Evolutionary conservation across 441 rosid genomes (phyloP).

Genomic region (Caryocar brasiliense): DNA sequence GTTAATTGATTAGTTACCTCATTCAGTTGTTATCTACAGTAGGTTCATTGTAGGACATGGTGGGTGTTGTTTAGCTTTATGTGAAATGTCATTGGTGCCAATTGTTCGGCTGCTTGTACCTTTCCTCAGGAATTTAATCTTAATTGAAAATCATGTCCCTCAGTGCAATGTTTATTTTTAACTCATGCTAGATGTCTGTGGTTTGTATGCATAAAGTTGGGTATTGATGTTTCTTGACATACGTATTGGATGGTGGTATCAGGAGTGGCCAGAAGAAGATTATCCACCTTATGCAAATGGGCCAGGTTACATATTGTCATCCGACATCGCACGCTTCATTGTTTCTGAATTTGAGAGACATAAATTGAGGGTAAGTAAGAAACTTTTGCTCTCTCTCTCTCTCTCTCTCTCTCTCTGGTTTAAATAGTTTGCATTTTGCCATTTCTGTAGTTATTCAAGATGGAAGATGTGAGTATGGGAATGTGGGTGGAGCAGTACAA

Average conservation of each 20-base stretch:
- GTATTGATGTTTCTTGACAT: not conserved
- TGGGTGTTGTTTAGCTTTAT: not conserved
- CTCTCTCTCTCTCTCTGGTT: not conserved
- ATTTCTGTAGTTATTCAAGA: constrained; percentile 66
- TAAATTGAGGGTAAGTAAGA: constrained; percentile 53
- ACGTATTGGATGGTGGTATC: constrained; percentile 8
- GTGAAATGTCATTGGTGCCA: too few species aligned
- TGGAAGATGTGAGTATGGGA: constrained; percentile 98
- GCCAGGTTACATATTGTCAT: constrained; percentile 76
- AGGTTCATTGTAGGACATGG: not conserved
- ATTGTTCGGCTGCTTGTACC: not conserved
- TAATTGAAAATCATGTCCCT: not conserved
- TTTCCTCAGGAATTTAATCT: not conserved
- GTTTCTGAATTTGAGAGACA: constrained; percentile 72
- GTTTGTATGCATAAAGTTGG: not conserved
- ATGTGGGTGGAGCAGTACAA: constrained; percentile 96
- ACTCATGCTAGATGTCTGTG: not conserved
- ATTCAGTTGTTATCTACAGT: not conserved
- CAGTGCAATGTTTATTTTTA: not conserved
- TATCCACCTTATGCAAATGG: constrained; percentile 96
- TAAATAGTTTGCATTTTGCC: not conserved
- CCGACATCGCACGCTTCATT: constrained; percentile 67
- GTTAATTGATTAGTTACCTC: not conserved
- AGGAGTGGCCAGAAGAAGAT: constrained; percentile 98
- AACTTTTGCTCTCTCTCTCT: not conserved